Percentiles rank a stretch among this genome's conserved stretches.
Evolutionary conservation across 2,329 filamentous ascomycete genomes (phyloP).

Genomic region (Aspergillaceae sp.): DNA sequence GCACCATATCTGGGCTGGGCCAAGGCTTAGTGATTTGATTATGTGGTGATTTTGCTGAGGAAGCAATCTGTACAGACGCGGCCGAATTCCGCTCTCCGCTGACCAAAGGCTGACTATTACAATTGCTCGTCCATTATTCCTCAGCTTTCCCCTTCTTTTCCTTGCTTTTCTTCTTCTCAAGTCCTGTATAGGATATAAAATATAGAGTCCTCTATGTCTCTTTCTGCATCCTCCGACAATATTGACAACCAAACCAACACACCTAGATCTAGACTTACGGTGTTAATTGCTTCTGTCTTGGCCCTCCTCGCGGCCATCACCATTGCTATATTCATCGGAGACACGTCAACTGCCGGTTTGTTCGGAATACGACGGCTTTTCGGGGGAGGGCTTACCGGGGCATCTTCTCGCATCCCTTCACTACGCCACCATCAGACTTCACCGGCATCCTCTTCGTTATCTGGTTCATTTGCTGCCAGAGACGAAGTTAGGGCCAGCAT

Average conservation of each 20-base stretch:
- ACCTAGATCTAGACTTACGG: too few species aligned
- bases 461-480: background rate
- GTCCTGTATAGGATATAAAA: too few species aligned
- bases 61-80: background rate
- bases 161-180: background rate
- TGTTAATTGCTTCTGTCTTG: conserved; percentile 9
- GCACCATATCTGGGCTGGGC: too few species aligned
- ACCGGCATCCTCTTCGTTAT: background rate
- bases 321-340: conserved; percentile 11
- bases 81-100: conserved; percentile 1
- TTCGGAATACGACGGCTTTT: conserved; percentile 19
- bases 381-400: conserved; percentile 2
- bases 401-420: conserved; percentile 1
- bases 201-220: too few species aligned
- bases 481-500: conserved; percentile 10
- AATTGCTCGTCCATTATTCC: background rate
- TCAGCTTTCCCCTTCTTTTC: background rate
- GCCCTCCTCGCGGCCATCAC: conserved; percentile 14
- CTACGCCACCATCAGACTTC: background rate
- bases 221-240: too few species aligned
- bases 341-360: conserved; percentile 19
- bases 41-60: too few species aligned
- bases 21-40: too few species aligned
- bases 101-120: background rate
- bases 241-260: too few species aligned